These are phyloP conservation scores for Piper longum DNA, from an alignment of 164 flowering plant species.

Conservation along the genomic window DNA sequence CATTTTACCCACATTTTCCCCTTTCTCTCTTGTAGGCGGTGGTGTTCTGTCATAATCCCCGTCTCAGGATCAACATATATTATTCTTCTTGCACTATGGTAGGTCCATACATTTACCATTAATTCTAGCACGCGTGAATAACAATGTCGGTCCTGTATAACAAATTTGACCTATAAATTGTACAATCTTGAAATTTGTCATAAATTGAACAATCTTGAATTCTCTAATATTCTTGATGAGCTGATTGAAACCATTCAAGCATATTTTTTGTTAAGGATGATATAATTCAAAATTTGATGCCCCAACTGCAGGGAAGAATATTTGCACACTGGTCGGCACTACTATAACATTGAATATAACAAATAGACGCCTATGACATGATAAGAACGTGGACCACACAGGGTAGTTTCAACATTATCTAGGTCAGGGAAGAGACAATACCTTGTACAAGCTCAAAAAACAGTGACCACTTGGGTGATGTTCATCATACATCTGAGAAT, in stretches of 20 bases:
- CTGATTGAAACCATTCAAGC: not conserved
- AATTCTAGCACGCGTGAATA: conserved; percentile 90
- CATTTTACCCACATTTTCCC: conserved; percentile 91
- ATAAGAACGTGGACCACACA: too few relatives aligned
- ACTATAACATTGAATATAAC: too few relatives aligned
- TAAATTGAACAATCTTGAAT: not conserved
- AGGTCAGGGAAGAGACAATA: conserved; percentile 10
- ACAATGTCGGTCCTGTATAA: conserved; percentile 79
- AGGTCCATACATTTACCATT: conserved; percentile 89
- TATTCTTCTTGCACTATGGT: conserved; percentile 86
- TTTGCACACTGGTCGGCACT: too few relatives aligned
- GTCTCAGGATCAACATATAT: conserved; percentile 61
- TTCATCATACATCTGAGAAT: conserved; percentile 60
- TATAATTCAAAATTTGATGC: not conserved
- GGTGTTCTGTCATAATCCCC: conserved; percentile 81
- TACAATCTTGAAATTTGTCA: too few relatives aligned
- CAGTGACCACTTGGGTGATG: conserved; percentile 66
- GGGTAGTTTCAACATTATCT: not conserved
- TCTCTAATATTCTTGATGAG: not conserved
- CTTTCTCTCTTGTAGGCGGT: conserved; percentile 43
- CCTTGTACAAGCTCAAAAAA: conserved; percentile 66
- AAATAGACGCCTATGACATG: too few relatives aligned
- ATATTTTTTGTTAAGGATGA: too few relatives aligned
- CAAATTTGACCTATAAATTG: not conserved
- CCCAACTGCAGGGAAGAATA: too few relatives aligned